These are phyloP conservation scores for Apiospora rasikravindrae DNA, from an alignment of 2,329 filamentous ascomycete species.

Conservation along the genomic window DNA sequence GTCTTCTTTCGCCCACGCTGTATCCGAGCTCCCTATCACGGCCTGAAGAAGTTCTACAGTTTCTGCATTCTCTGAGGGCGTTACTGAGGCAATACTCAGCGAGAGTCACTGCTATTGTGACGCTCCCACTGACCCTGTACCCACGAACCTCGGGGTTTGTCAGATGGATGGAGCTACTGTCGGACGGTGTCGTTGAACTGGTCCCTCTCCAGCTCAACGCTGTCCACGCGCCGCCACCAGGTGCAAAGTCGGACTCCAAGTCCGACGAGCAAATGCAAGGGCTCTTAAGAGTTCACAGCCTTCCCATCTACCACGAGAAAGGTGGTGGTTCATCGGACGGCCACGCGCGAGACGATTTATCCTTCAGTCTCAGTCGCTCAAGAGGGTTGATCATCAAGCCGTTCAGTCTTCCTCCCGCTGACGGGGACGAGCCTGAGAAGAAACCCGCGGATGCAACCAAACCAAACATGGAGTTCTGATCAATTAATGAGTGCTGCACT, in stretches of 20 bases:
- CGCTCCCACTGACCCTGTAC: conserved; percentile 80
- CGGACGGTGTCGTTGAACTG: conserved; percentile 86
- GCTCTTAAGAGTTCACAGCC: conserved; percentile 78
- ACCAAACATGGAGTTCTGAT: conserved; percentile 75
- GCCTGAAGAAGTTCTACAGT: conserved; percentile 78
- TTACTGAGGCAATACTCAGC: conserved; percentile 71
- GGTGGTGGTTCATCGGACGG: conserved; percentile 77
- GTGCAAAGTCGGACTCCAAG: conserved; percentile 54
- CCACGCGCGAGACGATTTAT: conserved; percentile 81
- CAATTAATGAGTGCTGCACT: conserved; percentile 28
- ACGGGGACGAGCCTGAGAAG: conserved; percentile 64
- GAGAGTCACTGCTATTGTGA: conserved; percentile 74
- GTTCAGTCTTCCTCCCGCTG: conserved; percentile 86
- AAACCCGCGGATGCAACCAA: conserved; percentile 62
- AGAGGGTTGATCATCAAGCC: conserved; percentile 85
- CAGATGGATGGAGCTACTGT: conserved; percentile 84
- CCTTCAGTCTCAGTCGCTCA: conserved; percentile 83
- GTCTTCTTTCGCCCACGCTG: conserved; percentile 82
- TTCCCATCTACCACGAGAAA: conserved; percentile 87
- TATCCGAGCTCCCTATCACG: conserved; percentile 73
- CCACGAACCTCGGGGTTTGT: conserved; percentile 77
- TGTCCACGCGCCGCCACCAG: conserved; percentile 55
- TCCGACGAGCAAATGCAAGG: conserved; percentile 83
- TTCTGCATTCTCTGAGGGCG: conserved; percentile 78
- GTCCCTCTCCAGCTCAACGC: conserved; percentile 69